Conservation (phyloP, 371 early-diverging fungal genomes). For the Rhizopus stolonifer region DNA sequence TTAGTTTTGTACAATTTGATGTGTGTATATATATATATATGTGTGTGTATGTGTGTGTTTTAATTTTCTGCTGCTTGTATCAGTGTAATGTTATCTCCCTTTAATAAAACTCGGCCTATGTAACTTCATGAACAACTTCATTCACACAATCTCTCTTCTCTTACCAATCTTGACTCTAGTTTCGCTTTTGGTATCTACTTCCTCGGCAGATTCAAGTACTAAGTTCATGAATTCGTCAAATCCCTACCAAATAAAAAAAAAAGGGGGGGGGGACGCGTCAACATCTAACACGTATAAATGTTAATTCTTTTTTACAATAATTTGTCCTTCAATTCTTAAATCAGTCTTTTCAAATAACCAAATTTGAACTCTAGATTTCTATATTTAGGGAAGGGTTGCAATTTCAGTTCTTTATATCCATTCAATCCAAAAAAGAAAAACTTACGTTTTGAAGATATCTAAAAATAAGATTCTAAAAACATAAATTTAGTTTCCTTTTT, state of each 20-base stretch:
- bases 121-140: neutral
- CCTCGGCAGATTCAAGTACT: slow-evolving; percentile 88
- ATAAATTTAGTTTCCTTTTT: neutral
- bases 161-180: slow-evolving; percentile 62
- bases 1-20: no score
- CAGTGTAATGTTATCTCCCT: slow-evolving; percentile 34
- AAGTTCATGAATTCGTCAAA: slow-evolving; percentile 98
- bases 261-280: slow-evolving; percentile 5
- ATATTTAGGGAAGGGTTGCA: no score
- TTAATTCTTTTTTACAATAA: slow-evolving; percentile 62
- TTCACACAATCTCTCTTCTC: neutral
- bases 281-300: neutral
- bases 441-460: slow-evolving; percentile 80
- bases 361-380: slow-evolving; percentile 88
- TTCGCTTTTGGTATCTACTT: slow-evolving; percentile 76
- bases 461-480: slow-evolving; percentile 85
- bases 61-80: slow-evolving; percentile 25
- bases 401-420: no score
- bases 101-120: slow-evolving; percentile 28
- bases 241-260: slow-evolving; percentile 78
- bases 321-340: slow-evolving; percentile 88
- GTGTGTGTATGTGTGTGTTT: neutral
- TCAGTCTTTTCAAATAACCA: slow-evolving; percentile 91
- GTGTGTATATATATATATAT: no score
- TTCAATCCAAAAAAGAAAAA: neutral